Evolutionary conservation across 345 rosid species (phyloP), one percentile per base, ranked within the genome.

Genomic region (Barbarea vulgaris): DNA sequence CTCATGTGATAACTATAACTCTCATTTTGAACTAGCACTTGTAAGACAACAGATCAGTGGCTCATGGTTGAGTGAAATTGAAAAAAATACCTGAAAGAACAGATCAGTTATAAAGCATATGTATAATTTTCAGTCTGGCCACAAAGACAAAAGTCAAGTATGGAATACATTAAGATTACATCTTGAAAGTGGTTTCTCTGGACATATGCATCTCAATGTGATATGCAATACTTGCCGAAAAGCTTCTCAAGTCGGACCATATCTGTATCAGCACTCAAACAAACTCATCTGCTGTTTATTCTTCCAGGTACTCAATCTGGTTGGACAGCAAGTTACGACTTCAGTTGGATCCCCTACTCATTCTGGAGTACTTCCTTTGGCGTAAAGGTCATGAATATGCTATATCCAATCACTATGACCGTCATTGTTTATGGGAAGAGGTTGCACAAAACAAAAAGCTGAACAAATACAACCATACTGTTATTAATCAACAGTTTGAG

Each of bases 381-480:
- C 90, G 97, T 56, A 89, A 92, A 83, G 97, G 99, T 75, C 70
- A 84, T 37, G 99, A 95, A 74, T 95, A 83, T 83, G 92, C 98
- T 58, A 95, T 95, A 77, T 89, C 98, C 74, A 92, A 95, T 75
- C 99, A 95, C 78, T 95, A 92, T 47, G 97, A 92, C 67, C 87
- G 98, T 24, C 98, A 90, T 75, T 95, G 98, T 79, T 81, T 95
- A 25, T 92, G 98, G 99, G 97, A 95, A 82, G 98, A 95, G 85
- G 99, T 95, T 68, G 89, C 85, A 21, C 99, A 89, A 69, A 95
- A 95, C 78, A 95, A 95, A 79, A 89, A 78, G 85, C 82, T 95
- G 79, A 95, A 95, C 85, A 95, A 92, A 80, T 95, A 95, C 78
- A 92, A 95, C 74, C 99, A 87, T 75, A 87, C 88, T 33, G 80